phyloP scores from a whole-genome alignment of 345 rosid species.

The Lenwebbia sp. region DNA sequence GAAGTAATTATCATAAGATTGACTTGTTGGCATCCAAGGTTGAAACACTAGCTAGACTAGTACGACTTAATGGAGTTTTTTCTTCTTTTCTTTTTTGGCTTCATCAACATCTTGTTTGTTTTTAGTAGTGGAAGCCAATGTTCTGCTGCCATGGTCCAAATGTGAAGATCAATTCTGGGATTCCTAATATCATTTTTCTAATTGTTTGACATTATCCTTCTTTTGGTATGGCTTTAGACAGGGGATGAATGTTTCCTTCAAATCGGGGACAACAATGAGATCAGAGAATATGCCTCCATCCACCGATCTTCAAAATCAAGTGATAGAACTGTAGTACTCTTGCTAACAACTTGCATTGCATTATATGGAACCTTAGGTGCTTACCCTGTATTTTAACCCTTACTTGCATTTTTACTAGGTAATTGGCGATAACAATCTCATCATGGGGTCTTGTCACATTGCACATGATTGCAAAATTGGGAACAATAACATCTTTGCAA shows the following conservation, averaged over 20 bases:
- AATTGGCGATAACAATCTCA: conserved; percentile 75
- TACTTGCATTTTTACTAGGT: conserved; percentile 29
- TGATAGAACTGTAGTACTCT: conserved; percentile 50
- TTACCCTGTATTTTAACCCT: not conserved
- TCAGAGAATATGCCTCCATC: conserved; percentile 76
- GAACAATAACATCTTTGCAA: conserved; percentile 76
- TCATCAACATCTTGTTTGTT: not conserved
- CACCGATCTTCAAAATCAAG: conserved; percentile 79
- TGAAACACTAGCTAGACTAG: not conserved
- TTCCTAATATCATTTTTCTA: not conserved
- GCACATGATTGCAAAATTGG: conserved; percentile 96
- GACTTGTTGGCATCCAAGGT: not conserved
- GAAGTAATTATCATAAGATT: not conserved
- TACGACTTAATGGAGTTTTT: not conserved
- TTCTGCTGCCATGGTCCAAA: not conserved
- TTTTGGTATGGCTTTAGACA: conserved; percentile 15
- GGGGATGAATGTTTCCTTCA: conserved; percentile 78
- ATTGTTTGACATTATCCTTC: not conserved
- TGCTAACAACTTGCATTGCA: not conserved
- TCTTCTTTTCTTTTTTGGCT: not conserved
- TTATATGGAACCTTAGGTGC: not conserved
- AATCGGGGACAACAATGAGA: conserved; percentile 77
- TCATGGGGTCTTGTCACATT: conserved; percentile 96
- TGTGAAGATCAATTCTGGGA: not conserved
- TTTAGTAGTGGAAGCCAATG: not conserved